These are phyloP conservation scores for Entomortierella lignicola DNA, from an alignment of 192 early-diverging fungal genomes.

Conservation along the genomic window DNA sequence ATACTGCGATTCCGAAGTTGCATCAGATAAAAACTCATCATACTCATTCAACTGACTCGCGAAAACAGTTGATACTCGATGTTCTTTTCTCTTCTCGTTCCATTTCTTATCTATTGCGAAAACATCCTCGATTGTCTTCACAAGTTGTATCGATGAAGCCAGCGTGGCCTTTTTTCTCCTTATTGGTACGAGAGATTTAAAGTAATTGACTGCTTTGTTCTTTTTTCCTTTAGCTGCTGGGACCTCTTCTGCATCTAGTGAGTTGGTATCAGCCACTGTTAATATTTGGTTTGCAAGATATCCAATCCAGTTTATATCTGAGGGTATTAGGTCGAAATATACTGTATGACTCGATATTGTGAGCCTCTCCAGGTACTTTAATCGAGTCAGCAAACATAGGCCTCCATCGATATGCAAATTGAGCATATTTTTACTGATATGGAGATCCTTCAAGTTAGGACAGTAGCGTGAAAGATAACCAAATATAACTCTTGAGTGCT, in stretches of 20 bases:
- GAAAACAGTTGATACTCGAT: too few species aligned
- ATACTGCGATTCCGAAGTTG: background rate
- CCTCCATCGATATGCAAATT: constrained; percentile 6
- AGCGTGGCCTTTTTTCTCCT: background rate
- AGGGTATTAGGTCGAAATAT: background rate
- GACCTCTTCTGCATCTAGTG: too few species aligned
- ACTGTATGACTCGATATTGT: background rate
- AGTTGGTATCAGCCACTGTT: too few species aligned
- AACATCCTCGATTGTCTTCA: background rate
- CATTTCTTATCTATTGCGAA: background rate
- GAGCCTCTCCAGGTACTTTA: constrained; percentile 8
- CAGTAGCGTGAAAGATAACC: constrained; percentile 13
- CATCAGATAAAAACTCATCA: background rate
- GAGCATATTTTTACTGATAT: background rate
- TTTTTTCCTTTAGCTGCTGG: background rate
- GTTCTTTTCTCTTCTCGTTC: background rate
- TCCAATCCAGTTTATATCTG: constrained; percentile 4
- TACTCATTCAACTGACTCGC: too few species aligned
- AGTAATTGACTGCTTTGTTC: too few species aligned
- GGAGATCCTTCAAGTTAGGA: constrained; percentile 1
- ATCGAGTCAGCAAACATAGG: constrained; percentile 10
- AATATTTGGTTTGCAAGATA: too few species aligned
- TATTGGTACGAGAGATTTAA: background rate
- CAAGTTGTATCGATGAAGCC: background rate
- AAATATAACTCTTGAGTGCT: constrained; percentile 7